Evolutionary conservation across 345 rosid genomes (phyloP).

Genomic region (Eucalyptus erythrocorys): DNA sequence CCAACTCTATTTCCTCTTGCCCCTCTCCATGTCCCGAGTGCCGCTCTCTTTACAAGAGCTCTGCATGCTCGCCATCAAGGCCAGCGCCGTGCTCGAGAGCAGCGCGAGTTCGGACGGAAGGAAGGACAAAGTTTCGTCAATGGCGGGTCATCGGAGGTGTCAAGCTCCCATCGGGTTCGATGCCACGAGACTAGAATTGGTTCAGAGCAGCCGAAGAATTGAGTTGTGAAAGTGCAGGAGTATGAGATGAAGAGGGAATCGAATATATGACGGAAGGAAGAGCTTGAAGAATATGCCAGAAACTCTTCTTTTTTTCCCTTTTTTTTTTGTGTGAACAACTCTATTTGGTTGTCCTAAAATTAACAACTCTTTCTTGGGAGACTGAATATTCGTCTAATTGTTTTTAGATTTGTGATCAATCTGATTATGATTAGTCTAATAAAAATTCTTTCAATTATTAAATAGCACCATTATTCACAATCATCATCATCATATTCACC

Average conservation of each 20-base stretch:
- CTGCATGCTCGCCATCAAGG: neutral
- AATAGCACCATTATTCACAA: neutral
- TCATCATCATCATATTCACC: too few relatives aligned
- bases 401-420: neutral
- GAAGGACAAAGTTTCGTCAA: neutral
- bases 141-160: neutral
- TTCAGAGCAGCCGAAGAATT: neutral
- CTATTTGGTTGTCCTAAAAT: neutral
- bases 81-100: neutral
- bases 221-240: neutral
- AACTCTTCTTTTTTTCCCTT: neutral
- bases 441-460: too few relatives aligned
- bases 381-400: neutral
- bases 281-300: neutral
- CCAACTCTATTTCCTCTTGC: conserved; percentile 51
- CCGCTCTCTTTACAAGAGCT: neutral
- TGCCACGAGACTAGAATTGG: neutral
- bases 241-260: neutral
- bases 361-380: neutral
- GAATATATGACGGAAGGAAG: neutral
- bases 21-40: conserved; percentile 32
- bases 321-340: neutral
- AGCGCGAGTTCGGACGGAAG: neutral
- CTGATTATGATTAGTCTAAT: neutral
- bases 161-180: neutral